phyloP scores from a whole-genome alignment of 1,284 basidiomycete species.

The Cryptococcus deneoformans region DNA sequence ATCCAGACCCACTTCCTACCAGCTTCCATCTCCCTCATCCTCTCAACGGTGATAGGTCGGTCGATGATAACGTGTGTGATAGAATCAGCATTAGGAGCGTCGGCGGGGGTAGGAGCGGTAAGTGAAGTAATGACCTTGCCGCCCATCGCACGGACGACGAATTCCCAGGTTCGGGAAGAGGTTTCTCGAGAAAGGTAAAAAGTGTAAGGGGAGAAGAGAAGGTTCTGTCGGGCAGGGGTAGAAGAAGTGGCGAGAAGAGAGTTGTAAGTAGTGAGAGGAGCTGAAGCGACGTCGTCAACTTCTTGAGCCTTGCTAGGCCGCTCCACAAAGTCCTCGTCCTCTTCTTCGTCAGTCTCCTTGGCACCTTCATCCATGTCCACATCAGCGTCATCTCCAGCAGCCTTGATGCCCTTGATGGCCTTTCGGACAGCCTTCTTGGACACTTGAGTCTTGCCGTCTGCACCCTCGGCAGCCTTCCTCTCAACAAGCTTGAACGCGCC shows the following conservation, averaged over 20 bases:
- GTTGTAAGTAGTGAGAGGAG: slow-evolving; percentile 72
- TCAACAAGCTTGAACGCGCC: slow-evolving; percentile 82
- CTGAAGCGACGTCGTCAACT: slow-evolving; percentile 51
- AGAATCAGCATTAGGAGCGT: slow-evolving; percentile 57
- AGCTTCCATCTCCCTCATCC: slow-evolving; percentile 61
- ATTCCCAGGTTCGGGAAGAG: slow-evolving; percentile 90
- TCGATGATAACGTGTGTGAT: slow-evolving; percentile 98
- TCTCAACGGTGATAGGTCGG: slow-evolving; percentile 62
- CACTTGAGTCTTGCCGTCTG: slow-evolving; percentile 30
- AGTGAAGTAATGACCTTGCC: slow-evolving; percentile 79
- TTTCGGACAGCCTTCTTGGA: slow-evolving; percentile 51
- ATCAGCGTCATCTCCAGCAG: slow-evolving; percentile 25
- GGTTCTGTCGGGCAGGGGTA: slow-evolving; percentile 52
- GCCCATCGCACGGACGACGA: slow-evolving; percentile 88
- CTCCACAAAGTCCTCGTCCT: slow-evolving; percentile 54
- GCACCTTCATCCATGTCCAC: slow-evolving; percentile 41
- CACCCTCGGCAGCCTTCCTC: slow-evolving; percentile 50
- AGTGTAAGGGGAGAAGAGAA: slow-evolving; percentile 79
- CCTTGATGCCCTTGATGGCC: slow-evolving; percentile 54
- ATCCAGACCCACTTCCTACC: slow-evolving; percentile 76
- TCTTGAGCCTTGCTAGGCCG: slow-evolving; percentile 59
- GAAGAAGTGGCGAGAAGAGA: slow-evolving; percentile 58
- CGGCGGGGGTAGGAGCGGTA: slow-evolving; percentile 62
- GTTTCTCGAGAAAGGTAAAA: slow-evolving; percentile 97
- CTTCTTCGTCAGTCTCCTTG: slow-evolving; percentile 52